Conservation (phyloP, 768 basidiomycete species). For the Auricularia heimuer region DNA sequence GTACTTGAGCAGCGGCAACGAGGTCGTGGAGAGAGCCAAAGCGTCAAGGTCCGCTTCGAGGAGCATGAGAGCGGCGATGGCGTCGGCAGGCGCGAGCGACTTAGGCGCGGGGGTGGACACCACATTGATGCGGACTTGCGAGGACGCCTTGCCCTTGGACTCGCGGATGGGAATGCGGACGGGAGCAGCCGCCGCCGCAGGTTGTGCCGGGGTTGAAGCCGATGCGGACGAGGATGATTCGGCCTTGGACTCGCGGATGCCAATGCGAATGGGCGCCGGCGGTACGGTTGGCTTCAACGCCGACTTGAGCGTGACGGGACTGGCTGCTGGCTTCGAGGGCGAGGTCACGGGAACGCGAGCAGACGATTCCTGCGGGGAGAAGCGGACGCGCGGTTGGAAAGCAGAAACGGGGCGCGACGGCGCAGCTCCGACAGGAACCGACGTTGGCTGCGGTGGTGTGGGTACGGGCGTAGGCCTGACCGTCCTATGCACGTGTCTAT, state of each 20-base stretch:
- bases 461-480: no score
- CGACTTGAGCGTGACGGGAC: background rate
- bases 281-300: background rate
- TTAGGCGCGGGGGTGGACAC: background rate
- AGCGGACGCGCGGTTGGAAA: background rate
- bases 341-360: background rate
- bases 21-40: background rate
- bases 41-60: background rate
- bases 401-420: no score
- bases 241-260: background rate
- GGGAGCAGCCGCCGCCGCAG: background rate
- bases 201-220: background rate
- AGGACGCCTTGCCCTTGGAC: background rate
- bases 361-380: background rate
- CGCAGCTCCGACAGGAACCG: no score
- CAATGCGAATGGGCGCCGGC: background rate
- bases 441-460: no score
- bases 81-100: background rate
- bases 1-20: background rate
- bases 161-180: constrained; percentile 2
- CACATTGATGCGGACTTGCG: background rate
- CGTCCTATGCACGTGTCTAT: no score
- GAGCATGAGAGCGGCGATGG: background rate
- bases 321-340: background rate
- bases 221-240: background rate